Evolutionary conservation across 202 grass and related monocot species (phyloP).

Genomic region (Carex sylvatica): DNA sequence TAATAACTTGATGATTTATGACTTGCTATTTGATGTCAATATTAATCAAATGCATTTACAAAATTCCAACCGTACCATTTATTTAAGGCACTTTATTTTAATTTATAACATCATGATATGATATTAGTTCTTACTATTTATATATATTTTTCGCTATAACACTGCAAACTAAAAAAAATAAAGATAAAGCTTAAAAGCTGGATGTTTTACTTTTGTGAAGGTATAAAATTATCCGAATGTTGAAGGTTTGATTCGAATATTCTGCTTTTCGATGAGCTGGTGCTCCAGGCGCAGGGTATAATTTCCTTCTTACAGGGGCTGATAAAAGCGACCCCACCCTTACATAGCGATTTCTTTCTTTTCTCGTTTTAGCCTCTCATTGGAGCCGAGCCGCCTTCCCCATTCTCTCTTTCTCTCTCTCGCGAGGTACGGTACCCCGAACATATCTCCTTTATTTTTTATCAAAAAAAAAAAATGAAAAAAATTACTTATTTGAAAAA

Average conservation of each 20-base stretch:
- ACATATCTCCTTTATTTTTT: neutral
- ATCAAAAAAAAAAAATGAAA: neutral
- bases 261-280: neutral
- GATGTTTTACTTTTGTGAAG: neutral
- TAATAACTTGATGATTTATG: neutral
- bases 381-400: conserved; percentile 8
- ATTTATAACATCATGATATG: neutral
- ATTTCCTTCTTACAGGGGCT: neutral
- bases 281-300: neutral
- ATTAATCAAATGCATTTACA: neutral
- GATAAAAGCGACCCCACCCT: conserved; percentile 23
- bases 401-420: conserved; percentile 13
- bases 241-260: neutral
- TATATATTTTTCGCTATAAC: no score
- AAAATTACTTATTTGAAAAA: neutral
- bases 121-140: neutral
- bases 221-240: neutral
- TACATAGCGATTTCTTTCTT: neutral
- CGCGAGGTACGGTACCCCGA: conserved; percentile 12
- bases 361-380: conserved; percentile 7
- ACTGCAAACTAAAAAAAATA: neutral
- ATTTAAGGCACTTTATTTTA: neutral
- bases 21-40: neutral
- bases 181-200: neutral
- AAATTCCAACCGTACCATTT: neutral